Conservation (phyloP, 2,329 filamentous ascomycete genomes). For the Bipolaris gigantea region DNA sequence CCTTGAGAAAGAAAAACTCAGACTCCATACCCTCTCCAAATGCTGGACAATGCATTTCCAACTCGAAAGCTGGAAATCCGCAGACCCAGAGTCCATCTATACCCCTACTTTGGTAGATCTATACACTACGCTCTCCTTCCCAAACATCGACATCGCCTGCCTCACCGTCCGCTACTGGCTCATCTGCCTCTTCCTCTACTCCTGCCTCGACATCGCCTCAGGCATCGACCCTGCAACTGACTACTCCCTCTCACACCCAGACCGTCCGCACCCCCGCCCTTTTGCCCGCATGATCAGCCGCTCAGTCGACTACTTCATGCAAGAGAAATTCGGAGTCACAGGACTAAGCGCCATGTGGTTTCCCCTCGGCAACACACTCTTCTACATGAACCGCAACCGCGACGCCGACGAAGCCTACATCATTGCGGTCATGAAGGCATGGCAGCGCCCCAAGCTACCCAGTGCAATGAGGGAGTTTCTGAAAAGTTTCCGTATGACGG, state of each 20-base stretch:
- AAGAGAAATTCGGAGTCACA: slow-evolving; percentile 22
- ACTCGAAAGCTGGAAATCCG: slow-evolving; percentile 22
- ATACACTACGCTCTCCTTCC: slow-evolving; percentile 18
- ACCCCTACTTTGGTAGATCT: slow-evolving; percentile 12
- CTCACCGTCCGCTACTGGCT: slow-evolving; percentile 33
- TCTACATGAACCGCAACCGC: slow-evolving; percentile 21
- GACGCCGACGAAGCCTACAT: slow-evolving; percentile 20
- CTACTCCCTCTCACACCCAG: slow-evolving; percentile 6
- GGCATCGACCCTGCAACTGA: slow-evolving; percentile 14
- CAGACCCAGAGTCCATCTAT: slow-evolving; percentile 18
- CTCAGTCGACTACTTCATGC: slow-evolving; percentile 29
- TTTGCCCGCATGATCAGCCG: slow-evolving; percentile 32
- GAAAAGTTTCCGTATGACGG: slow-evolving; percentile 19
- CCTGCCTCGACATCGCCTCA: slow-evolving; percentile 18
- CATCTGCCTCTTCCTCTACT: slow-evolving; percentile 26
- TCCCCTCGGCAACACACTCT: slow-evolving; percentile 25
- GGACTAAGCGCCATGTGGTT: slow-evolving; percentile 26
- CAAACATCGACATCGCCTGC: slow-evolving; percentile 20
- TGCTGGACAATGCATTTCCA: slow-evolving; percentile 27
- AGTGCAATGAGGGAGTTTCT: slow-evolving; percentile 27
- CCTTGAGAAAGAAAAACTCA: slow-evolving; percentile 6
- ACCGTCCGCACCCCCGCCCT: slow-evolving; percentile 23
- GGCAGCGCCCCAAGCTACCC: slow-evolving; percentile 23
- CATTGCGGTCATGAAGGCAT: slow-evolving; percentile 12
- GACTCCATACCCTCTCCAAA: slow-evolving; percentile 11